Evolutionary conservation across 2,329 filamentous ascomycete genomes (phyloP).

Genomic region (Phialophora chinensis): DNA sequence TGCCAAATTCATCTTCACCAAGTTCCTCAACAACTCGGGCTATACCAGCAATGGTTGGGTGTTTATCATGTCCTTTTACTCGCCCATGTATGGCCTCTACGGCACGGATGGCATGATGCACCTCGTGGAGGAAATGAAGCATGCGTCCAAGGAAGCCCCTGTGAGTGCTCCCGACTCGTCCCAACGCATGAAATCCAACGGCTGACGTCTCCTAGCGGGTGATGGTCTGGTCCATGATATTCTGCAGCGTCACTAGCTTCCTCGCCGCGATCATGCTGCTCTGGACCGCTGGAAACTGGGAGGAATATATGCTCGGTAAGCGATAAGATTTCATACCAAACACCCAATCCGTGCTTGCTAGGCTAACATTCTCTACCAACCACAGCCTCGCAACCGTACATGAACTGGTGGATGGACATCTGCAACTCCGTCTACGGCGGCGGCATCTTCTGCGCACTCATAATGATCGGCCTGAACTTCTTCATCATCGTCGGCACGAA

Average conservation of each 20-base stretch:
- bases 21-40: conserved; percentile 58
- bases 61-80: conserved; percentile 66
- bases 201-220: conserved; percentile 31
- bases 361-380: conserved; percentile 40
- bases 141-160: conserved; percentile 55
- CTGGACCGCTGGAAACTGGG: conserved; percentile 34
- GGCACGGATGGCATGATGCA: conserved; percentile 70
- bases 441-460: conserved; percentile 32
- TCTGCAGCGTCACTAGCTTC: conserved; percentile 34
- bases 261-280: conserved; percentile 32
- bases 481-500: conserved; percentile 35
- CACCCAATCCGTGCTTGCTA: neutral
- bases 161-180: conserved; percentile 12
- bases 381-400: conserved; percentile 53
- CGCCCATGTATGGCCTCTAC: conserved; percentile 70
- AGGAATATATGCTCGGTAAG: conserved; percentile 32
- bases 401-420: conserved; percentile 45
- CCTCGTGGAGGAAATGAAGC: conserved; percentile 54
- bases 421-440: conserved; percentile 46
- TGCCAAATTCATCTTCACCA: conserved; percentile 59
- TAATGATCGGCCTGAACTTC: conserved; percentile 36
- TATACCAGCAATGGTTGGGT: conserved; percentile 60
- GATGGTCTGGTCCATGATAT: conserved; percentile 35
- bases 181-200: conserved; percentile 43
- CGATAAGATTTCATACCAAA: neutral